Base-by-base conservation (phyloP, 331 rosid genomes). In the Cucumis variabilis region DNA sequence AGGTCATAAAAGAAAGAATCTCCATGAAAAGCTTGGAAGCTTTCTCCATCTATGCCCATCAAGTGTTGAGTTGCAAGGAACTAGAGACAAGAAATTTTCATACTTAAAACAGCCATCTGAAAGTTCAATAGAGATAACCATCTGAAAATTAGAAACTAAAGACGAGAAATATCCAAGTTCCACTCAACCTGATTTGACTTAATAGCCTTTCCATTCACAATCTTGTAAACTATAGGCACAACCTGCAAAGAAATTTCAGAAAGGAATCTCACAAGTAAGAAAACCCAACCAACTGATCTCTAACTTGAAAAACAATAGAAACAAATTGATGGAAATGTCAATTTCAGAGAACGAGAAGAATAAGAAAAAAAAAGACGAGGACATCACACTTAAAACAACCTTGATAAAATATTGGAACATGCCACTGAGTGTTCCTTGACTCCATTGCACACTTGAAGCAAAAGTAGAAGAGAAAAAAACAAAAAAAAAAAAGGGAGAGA, bases 401-500 rank as follows among this genome's bases (percentile, higher is more conserved):
- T 96, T 96, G 88, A 96, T 95, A 90, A 96, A 96, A 88, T 96
- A 96, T 74, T 95, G 98, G 88, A 95, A 94, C 98, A 95, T 96
- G 86, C 95, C 99, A 91, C 91, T 92, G 28, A 96, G 98, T n/a
- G 95, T 70, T 83, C 88, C 65, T 88, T 96, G 99, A 30, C 73
- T 91, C 99, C 99, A 95, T 86, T 92, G 92, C 86, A 91, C 99
- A 51, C 99, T 96, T 79, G 84, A 51, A 88, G 85, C 46, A 77
- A 84, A 87, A 70, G 88, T 21, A 83, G 90, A 51, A 24, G 24
- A 23, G 3, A 51, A 72, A 88, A 21, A 82, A 58, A 50, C 19
- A n/a, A 71, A 87, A 21, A 82, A 17, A 55, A 20, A 20, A 60
- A 60, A 30, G 9, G 51, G 25, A 63, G 7, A 55, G 27, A 62